Evolutionary conservation across 2,329 filamentous ascomycete genomes (phyloP), one percentile per base, ranked within the genome.

Genomic region (Phaeosphaeria sp.): DNA sequence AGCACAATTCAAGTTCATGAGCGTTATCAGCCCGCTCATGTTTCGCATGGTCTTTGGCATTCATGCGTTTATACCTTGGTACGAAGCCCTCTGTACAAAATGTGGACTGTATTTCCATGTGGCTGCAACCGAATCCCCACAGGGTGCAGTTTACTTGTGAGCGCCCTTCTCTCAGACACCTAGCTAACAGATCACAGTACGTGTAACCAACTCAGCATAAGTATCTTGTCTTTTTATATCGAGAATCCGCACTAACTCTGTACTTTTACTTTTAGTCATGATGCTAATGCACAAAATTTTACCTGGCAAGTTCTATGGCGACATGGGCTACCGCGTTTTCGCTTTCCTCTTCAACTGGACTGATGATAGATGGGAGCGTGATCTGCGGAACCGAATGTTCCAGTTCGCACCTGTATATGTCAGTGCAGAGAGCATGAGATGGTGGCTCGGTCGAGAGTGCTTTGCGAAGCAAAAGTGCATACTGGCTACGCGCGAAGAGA

Each of bases 351-450:
- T 98, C 75, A 85, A 89, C 72, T 98, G 94, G 93, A 88, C 86
- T 0, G 93, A 98, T 72, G 80, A 77, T 10, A 85, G 92, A 7
- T 97, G 94, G 94, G 94, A 97, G 62, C 86, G 88, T 9, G 91
- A 84, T 6, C 79, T 97, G 15, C 84, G 91, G 57, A 81, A 92
- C 72, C 88, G 94, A 43, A 90, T 96, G 85, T 97, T 98, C 75
- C 92, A 95, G 69, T 97, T 96, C 65, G 88, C 92, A 0, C 94
- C 94, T 1, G 92, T 96, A 0, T 96, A 96, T 69, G 92, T 97
- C 50, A 92, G 89, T 66, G 86, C 92, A 0, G 93, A 97, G 78
- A 90, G 88, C 57, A 97, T 97, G 92, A 84, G 92, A 6, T 98
- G 94, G 94, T 97, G 94, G 94, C 84, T 97, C 0, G 94, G 93